phyloP scores from a whole-genome alignment of 352 stramenopile species.

The Phytopythium montanum region DNA sequence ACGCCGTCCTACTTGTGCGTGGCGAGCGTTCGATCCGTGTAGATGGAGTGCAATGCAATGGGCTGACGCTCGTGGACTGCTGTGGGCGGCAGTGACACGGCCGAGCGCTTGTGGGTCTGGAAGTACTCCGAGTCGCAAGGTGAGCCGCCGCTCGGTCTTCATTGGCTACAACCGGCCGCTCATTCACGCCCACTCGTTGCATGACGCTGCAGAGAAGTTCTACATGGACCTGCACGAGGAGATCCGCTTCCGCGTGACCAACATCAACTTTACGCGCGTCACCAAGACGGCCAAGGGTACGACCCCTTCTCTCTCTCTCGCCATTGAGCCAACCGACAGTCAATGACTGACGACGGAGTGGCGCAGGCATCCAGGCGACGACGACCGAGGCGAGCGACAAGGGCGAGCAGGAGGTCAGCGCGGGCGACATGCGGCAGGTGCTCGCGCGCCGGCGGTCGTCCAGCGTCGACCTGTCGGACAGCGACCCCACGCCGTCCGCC shows the following conservation, averaged over 20 bases:
- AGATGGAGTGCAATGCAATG: background rate
- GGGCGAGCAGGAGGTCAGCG: constrained; percentile 29
- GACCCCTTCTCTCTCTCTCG: too few relatives aligned
- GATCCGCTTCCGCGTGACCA: constrained; percentile 84
- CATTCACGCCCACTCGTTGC: background rate
- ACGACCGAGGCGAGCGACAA: constrained; percentile 82
- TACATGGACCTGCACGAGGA: constrained; percentile 89
- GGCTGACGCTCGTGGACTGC: constrained; percentile 1
- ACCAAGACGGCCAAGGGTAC: constrained; percentile 82
- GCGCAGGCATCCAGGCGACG: constrained; percentile 73
- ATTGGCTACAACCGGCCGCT: too few relatives aligned
- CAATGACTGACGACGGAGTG: background rate
- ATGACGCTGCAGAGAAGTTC: constrained; percentile 53
- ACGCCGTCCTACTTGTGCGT: constrained; percentile 84
- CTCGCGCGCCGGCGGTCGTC: constrained; percentile 70
- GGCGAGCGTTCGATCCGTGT: background rate
- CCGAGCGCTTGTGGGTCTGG: constrained; percentile 81
- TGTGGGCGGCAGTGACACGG: constrained; percentile 44
- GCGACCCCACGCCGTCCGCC: constrained; percentile 75
- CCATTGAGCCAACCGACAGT: background rate
- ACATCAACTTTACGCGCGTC: constrained; percentile 88
- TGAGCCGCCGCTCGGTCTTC: constrained; percentile 11
- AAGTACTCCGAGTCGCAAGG: constrained; percentile 83
- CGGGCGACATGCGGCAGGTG: constrained; percentile 67
- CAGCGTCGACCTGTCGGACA: constrained; percentile 82